Conservation (phyloP, 176 grass and related monocot species). For the Oryza glaberrima region DNA sequence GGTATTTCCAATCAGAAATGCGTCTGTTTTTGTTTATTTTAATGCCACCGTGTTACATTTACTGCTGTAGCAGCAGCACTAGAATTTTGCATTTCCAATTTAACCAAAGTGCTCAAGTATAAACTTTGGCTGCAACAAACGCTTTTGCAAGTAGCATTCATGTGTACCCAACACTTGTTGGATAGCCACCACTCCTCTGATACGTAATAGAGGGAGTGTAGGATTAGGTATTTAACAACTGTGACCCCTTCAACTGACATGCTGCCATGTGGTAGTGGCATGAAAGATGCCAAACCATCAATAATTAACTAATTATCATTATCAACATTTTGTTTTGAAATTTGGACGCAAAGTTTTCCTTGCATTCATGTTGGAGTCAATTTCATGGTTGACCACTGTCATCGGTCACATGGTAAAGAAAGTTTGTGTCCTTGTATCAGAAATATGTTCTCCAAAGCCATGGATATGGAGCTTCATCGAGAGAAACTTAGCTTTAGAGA, state of each 20-base stretch:
- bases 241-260: slow-evolving; percentile 14
- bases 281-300: neutral
- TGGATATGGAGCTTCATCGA: neutral
- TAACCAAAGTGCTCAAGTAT: neutral
- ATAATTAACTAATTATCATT: neutral
- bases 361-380: neutral
- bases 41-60: slow-evolving; percentile 5
- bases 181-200: neutral
- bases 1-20: neutral
- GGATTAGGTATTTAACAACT: neutral
- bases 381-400: neutral
- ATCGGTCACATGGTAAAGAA: neutral
- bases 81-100: slow-evolving; percentile 11
- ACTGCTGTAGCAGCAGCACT: neutral
- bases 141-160: slow-evolving; percentile 2
- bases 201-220: neutral
- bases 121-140: neutral
- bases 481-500: neutral
- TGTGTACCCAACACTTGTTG: neutral
- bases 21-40: neutral
- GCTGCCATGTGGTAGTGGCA: neutral
- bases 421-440: neutral
- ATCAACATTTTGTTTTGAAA: neutral
- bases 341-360: neutral
- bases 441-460: neutral